Evolutionary conservation across 1,284 basidiomycete genomes (phyloP), one percentile per base, ranked within the genome.

Genomic region (Trametes pubescens): DNA sequence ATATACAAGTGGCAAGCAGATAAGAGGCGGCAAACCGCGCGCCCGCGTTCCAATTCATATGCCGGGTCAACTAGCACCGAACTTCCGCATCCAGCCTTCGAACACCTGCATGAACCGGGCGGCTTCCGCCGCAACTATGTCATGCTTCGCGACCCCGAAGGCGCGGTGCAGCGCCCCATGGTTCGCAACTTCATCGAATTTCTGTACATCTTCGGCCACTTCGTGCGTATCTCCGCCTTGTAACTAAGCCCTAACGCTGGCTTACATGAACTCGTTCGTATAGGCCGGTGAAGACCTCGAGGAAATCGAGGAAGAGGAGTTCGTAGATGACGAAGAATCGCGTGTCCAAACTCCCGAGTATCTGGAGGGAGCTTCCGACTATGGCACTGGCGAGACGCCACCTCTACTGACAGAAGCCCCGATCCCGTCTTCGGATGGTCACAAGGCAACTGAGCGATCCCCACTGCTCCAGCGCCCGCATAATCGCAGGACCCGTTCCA

Each of bases 231-330:
- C 26, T 29, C 44, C 35, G 34, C 8, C 16, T 51, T 61, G 9
- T 8, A 32, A 21, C 21, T 13, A 10, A 14, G 11, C 0, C 47
- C 51, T 16, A 22, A 57, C 52, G 13, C 46, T 57, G 46, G 40
- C 34, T 38, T 9, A 51, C 52, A 11, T 16, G 14, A 16, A 10
- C 43, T 51, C 22, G 65, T 49, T 65, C 65, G 10, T 43, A 51
- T 46, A 96, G 94, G 94, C 94, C 40, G 95, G 95, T 73, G 96
- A 98, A 83, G 95, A 98, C 70, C 84, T 98, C 1, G 95, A 96
- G 72, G 95, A 97, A 73, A 91, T 93, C 24, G 90, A 93, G 18
- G 82, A 84, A 38, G 84, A 84, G 37, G 83, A 84, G 10, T 84
- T 85, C 14, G 79, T 78, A 22, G 52, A 43, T 18, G 79, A 74